phyloP scores from a whole-genome alignment of 2,329 filamentous ascomycete species.

The Aspergillus transmontanensis region DNA sequence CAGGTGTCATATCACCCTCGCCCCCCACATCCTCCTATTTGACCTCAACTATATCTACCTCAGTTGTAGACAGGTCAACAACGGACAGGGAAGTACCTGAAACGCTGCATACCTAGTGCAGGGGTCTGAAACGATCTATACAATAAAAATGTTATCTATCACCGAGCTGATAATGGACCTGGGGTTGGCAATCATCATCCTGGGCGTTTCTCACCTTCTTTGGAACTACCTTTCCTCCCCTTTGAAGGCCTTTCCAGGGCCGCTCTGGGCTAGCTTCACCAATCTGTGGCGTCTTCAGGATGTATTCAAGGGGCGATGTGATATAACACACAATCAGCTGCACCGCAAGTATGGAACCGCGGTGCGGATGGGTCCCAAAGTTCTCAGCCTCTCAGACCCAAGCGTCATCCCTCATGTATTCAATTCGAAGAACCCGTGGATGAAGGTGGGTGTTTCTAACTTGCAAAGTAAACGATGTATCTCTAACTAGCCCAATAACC shows the following conservation, averaged over 20 bases:
- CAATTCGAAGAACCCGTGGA: constrained; percentile 66
- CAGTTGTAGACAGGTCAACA: neutral
- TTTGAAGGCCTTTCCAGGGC: constrained; percentile 10
- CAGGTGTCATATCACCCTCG: neutral
- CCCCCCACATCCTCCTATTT: neutral
- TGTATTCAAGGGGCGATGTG: constrained; percentile 9
- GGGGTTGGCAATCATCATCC: neutral
- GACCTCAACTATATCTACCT: neutral
- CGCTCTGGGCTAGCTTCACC: constrained; percentile 12
- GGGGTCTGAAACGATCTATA: neutral
- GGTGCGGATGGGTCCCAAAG: constrained; percentile 74
- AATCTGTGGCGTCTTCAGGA: constrained; percentile 14
- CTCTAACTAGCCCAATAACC: neutral
- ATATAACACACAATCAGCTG: constrained; percentile 40
- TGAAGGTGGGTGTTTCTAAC: constrained; percentile 21
- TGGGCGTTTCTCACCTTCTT: neutral
- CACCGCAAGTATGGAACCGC: constrained; percentile 73
- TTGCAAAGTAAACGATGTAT: neutral
- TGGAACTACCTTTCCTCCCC: constrained; percentile 7
- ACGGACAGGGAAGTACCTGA: neutral
- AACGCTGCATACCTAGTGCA: neutral
- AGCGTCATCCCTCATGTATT: constrained; percentile 75
- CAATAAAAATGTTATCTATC: neutral
- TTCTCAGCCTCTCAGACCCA: constrained; percentile 72
- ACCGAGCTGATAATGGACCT: neutral